Conservation (phyloP, 2,329 filamentous ascomycete species). For the Fonsecaea multimorphosa region DNA sequence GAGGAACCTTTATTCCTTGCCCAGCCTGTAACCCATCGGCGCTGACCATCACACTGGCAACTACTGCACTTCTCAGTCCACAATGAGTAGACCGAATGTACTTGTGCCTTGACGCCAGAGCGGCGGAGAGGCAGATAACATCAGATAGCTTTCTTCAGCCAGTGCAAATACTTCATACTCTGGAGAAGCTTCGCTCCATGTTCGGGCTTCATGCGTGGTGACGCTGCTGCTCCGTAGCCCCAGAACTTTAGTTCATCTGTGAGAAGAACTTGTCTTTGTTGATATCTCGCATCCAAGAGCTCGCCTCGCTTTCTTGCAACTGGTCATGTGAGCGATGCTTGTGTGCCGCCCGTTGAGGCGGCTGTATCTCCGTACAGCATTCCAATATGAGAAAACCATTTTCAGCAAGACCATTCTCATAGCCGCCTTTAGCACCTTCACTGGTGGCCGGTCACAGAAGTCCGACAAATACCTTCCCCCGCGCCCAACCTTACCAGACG, state of each 20-base stretch:
- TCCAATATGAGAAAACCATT: neutral
- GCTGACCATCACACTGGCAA: neutral
- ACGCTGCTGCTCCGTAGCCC: neutral
- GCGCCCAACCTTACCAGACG: conserved; percentile 70
- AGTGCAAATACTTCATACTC: too few relatives aligned
- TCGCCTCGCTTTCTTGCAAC: neutral
- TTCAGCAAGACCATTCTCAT: neutral
- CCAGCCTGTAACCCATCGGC: neutral
- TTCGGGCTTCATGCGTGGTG: neutral
- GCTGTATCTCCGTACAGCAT: neutral
- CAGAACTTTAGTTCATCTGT: neutral
- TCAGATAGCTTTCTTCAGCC: too few relatives aligned
- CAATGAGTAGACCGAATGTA: neutral
- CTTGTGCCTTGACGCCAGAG: neutral
- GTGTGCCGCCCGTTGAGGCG: conserved; percentile 11
- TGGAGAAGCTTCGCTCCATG: too few relatives aligned
- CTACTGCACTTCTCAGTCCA: neutral
- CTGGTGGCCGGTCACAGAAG: conserved; percentile 53
- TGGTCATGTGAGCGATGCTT: conserved; percentile 15
- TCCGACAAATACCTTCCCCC: conserved; percentile 65
- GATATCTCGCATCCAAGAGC: neutral
- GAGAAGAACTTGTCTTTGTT: neutral
- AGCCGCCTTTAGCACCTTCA: conserved; percentile 30
- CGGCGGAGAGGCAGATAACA: too few relatives aligned
- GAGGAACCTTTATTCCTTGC: neutral